Base-by-base conservation (phyloP, 495 filamentous ascomycete species). In the Usnea hakonensis region DNA sequence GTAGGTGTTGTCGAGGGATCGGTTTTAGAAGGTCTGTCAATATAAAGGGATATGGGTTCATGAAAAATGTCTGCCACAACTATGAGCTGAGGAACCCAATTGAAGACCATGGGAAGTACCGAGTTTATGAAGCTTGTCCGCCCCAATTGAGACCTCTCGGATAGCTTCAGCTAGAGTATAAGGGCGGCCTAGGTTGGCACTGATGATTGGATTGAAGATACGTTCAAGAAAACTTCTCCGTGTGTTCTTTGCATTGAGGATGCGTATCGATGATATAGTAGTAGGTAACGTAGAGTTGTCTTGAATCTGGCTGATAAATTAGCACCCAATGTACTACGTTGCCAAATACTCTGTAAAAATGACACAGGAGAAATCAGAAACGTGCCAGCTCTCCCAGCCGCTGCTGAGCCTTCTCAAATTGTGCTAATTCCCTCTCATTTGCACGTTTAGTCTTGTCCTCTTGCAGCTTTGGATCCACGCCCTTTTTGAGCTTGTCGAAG, bases 111-210 rank as follows among this genome's bases (percentile, higher is more conserved):
- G 32, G 14, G 10, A 71, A 77, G 56, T 81, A 95, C 90, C 91
- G 71, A 96, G 90, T 64, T 83, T 80, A 62, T 86, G 82, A 26
- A 98, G 82, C 77, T 88, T 94, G 65, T 85, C 80, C 38, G 86
- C 83, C 28, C 83, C 84, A 57, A 69, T 75, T 61, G 84, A 82
- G 43, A 95, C 75, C 71, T 88, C 86, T 63, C 80, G 75, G 60
- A 97, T 72, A 48, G 90, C 86, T 68, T 94, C 88, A 59, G 81
- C 78, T 23, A 97, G 78, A 0, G 90, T 96, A 56, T 90, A 90
- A 30, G 81, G 80, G 37, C 74, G 76, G 68, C 83, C 82, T 60
- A 81, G 76, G 66, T 88, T 86, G 35, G 79, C 79, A 66, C 83
- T 86, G 19, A 97, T 75, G 3, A 96, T 72, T 6, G 92, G 90